Conservation (phyloP, 1,284 basidiomycete species). For the Sporisorium reilianum region DNA sequence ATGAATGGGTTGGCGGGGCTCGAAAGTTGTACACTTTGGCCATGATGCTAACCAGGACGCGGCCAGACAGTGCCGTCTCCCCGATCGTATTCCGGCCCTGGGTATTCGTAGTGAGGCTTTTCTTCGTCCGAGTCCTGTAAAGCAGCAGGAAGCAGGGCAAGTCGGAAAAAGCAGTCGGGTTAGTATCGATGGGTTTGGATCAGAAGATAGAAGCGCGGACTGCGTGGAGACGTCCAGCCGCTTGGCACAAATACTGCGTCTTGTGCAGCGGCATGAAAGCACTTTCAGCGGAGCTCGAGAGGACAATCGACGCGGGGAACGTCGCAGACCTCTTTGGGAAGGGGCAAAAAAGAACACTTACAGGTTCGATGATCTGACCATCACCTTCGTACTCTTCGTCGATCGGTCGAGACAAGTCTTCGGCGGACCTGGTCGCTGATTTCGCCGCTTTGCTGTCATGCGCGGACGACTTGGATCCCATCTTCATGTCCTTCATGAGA, state of each 20-base stretch:
- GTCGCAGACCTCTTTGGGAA: too few species aligned
- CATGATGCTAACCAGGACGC: conserved; percentile 23
- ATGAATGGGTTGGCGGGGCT: background rate
- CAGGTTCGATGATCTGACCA: conserved; percentile 67
- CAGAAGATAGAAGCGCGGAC: background rate
- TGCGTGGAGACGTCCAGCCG: background rate
- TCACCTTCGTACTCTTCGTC: conserved; percentile 66
- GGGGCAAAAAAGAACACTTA: conserved; percentile 22
- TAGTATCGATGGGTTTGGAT: background rate
- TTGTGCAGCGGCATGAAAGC: background rate
- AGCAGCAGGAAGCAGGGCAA: background rate
- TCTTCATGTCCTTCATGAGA: conserved; percentile 86
- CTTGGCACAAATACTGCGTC: background rate
- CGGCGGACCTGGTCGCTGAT: conserved; percentile 21
- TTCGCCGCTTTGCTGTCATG: conserved; percentile 8
- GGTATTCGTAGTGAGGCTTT: conserved; percentile 55
- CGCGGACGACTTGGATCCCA: conserved; percentile 31
- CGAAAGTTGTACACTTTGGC: background rate
- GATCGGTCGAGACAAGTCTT: conserved; percentile 43
- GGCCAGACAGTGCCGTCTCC: conserved; percentile 56
- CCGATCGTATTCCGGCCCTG: conserved; percentile 53
- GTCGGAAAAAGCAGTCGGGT: background rate
- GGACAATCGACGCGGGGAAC: too few species aligned
- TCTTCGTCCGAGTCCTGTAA: conserved; percentile 62
- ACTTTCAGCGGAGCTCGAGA: too few species aligned